These are phyloP conservation scores for Saccharomycopsis sp. DNA, from an alignment of 805 yeast species.

Conservation along the genomic window DNA sequence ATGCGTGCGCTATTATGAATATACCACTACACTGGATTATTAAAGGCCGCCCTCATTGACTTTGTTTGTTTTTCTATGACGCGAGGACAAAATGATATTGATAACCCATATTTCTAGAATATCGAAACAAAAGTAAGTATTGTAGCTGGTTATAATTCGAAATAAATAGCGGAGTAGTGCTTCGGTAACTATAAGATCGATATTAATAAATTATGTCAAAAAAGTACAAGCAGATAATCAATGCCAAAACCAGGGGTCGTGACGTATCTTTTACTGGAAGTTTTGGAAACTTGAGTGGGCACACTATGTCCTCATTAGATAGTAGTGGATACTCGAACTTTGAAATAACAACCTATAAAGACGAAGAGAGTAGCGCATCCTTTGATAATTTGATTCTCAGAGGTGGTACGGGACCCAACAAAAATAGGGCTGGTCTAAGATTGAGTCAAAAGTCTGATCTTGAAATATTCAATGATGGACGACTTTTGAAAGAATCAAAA, in stretches of 20 bases:
- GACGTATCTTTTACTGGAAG: background rate
- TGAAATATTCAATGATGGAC: slow-evolving; percentile 15
- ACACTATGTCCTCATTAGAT: background rate
- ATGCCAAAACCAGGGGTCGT: background rate
- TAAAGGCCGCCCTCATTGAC: too few relatives aligned
- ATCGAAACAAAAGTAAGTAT: too few relatives aligned
- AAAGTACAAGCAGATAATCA: background rate
- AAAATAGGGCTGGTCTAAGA: slow-evolving; percentile 1
- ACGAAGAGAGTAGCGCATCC: slow-evolving; percentile 3
- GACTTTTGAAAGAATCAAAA: slow-evolving; percentile 11
- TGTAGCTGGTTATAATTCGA: too few relatives aligned
- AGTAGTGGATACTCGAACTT: background rate
- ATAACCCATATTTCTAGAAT: too few relatives aligned
- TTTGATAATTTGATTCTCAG: slow-evolving; percentile 4
- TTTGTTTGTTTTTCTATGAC: too few relatives aligned
- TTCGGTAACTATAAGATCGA: too few relatives aligned
- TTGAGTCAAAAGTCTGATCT: background rate
- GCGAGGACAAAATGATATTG: too few relatives aligned
- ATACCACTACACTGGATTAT: too few relatives aligned
- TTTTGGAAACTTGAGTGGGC: background rate
- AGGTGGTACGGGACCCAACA: background rate
- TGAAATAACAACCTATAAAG: background rate
- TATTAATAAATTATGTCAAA: background rate
- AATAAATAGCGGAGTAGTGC: too few relatives aligned
- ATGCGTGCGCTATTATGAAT: too few relatives aligned